Evolutionary conservation across 768 basidiomycete species (phyloP).

Genomic region (Leccinum barrowsii): DNA sequence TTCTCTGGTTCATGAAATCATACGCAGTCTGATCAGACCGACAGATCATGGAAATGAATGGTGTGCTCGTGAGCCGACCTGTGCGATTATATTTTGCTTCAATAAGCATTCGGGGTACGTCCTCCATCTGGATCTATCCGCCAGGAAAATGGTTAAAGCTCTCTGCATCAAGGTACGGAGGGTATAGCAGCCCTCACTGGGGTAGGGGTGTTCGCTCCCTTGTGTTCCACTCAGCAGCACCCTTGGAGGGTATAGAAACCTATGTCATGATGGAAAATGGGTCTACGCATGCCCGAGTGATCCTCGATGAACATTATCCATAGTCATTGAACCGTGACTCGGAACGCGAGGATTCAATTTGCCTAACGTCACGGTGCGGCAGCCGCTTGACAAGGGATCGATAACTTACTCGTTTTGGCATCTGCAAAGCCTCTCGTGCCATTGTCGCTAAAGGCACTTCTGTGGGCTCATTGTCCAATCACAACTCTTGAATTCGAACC

Average conservation of each 20-base stretch:
- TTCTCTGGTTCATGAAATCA: neutral
- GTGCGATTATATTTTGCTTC: conserved; percentile 70
- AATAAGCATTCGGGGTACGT: conserved; percentile 68
- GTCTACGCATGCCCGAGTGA: conserved; percentile 50
- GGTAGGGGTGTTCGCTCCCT: conserved; percentile 65
- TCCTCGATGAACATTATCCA: conserved; percentile 42
- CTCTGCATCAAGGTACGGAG: conserved; percentile 53
- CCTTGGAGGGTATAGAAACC: conserved; percentile 46
- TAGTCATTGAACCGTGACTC: neutral
- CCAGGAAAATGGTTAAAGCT: neutral
- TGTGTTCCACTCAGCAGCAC: conserved; percentile 49
- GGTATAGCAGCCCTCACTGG: conserved; percentile 50
- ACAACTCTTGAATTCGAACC: no score
- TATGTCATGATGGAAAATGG: conserved; percentile 67
- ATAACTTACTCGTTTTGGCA: no score
- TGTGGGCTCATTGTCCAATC: no score
- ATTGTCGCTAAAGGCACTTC: no score
- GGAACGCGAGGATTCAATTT: neutral
- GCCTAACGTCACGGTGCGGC: neutral
- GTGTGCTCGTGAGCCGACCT: conserved; percentile 65
- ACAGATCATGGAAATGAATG: conserved; percentile 78
- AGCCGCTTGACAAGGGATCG: neutral
- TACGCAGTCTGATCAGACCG: neutral
- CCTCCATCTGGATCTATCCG: neutral
- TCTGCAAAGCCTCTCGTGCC: no score